Percentiles rank a stretch among this genome's conserved stretches.
phyloP scores from a whole-genome alignment of 345 rosid genomes.

The Clausena lansium region DNA sequence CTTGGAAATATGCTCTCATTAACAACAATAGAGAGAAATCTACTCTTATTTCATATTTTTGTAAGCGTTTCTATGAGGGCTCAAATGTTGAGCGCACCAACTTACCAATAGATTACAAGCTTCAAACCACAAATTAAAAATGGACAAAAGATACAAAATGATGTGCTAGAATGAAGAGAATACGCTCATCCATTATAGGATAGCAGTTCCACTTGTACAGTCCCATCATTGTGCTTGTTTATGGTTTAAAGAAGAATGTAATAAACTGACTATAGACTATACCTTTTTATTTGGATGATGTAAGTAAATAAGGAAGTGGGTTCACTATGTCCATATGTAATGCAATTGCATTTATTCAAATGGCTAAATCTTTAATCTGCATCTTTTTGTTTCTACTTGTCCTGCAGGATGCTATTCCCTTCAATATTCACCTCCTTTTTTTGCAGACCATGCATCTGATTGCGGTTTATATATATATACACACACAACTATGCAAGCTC shows the following conservation, averaged over 20 bases:
- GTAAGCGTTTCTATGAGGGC: no score
- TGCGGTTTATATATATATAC: neutral
- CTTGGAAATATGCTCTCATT: no score
- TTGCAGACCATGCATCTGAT: neutral
- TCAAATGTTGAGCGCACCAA: no score
- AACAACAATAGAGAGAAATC: no score
- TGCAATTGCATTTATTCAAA: neutral
- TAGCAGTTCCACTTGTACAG: neutral
- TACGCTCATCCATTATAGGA: neutral
- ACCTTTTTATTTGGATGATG: neutral
- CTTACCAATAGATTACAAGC: no score
- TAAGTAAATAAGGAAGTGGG: neutral
- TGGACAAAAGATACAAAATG: neutral
- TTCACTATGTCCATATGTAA: neutral
- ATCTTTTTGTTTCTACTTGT: slow-evolving; percentile 22
- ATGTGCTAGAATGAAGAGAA: slow-evolving; percentile 11
- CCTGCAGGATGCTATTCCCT: slow-evolving; percentile 21
- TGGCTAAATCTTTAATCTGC: neutral
- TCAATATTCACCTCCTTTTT: slow-evolving; percentile 10
- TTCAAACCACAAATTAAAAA: neutral
- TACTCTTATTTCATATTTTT: no score
- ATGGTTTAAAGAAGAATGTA: neutral
- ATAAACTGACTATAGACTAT: neutral
- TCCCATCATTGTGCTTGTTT: neutral
- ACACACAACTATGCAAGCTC: neutral